Percentiles rank a stretch among this genome's conserved stretches.
phyloP scores from a whole-genome alignment of 805 yeast species.

The Ogataea thermomethanolica region DNA sequence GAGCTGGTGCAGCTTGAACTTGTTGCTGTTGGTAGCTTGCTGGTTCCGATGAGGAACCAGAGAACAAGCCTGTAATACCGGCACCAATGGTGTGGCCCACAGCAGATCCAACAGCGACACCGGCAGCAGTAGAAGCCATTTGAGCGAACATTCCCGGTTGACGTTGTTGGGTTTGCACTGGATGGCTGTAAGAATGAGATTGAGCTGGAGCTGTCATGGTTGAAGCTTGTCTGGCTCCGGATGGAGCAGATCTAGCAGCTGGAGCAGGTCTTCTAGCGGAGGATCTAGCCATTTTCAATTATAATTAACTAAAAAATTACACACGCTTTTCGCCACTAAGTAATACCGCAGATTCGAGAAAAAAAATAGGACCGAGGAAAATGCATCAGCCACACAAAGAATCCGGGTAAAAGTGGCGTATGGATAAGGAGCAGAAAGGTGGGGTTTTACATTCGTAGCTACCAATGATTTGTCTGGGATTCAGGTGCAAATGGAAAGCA shows the following conservation, averaged over 20 bases:
- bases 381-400: neutral
- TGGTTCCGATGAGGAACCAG: slow-evolving; percentile 60
- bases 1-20: slow-evolving; percentile 21
- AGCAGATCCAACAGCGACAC: slow-evolving; percentile 98
- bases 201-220: slow-evolving; percentile 65
- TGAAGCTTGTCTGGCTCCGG: slow-evolving; percentile 66
- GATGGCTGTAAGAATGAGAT: slow-evolving; percentile 38
- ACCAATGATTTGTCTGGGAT: slow-evolving; percentile 7
- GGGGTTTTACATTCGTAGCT: slow-evolving; percentile 7
- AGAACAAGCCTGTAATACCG: slow-evolving; percentile 85
- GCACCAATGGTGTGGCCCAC: slow-evolving; percentile 97
- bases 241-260: slow-evolving; percentile 28
- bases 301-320: slow-evolving; percentile 5
- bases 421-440: slow-evolving; percentile 2
- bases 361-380: neutral
- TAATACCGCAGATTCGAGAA: slow-evolving; percentile 7
- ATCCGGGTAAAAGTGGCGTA: slow-evolving; percentile 3
- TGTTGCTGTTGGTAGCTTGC: slow-evolving; percentile 38
- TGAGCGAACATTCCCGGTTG: slow-evolving; percentile 91
- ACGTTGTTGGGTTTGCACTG: slow-evolving; percentile 50
- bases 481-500: neutral
- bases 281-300: slow-evolving; percentile 32
- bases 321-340: slow-evolving; percentile 11
- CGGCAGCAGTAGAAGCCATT: slow-evolving; percentile 99
- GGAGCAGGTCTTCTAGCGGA: slow-evolving; percentile 43